Evolutionary conservation across 768 basidiomycete genomes (phyloP), one percentile per base, ranked within the genome.

Genomic region (Paxillus rubicundulus): DNA sequence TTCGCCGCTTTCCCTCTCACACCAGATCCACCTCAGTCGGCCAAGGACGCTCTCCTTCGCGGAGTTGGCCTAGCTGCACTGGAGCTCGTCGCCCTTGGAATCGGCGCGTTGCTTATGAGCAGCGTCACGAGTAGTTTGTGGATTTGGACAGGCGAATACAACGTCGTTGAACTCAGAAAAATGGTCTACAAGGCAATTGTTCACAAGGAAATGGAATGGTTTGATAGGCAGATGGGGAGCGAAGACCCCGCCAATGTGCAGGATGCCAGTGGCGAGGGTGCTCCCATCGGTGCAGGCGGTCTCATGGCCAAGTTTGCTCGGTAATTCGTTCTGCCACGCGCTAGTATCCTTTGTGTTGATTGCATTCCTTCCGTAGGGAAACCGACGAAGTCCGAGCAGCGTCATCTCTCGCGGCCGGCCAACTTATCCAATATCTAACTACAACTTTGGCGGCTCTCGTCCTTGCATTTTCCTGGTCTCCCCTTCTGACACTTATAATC

Each of bases 331-430:
- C 17, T 32, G 18, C 37, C 39, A 33, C 37, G 17, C 13, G 13
- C 0, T 6, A 3, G 28, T 17, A 2, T 5, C 4, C 10, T 32
- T 45, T 45, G 27, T 57, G 47, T 47, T 60, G 5, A 40, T 42
- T 5, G 58, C 9, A 66, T 24, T 33, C 53, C 44, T 51, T 32
- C 5, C 2, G 40, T 62, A 98, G 94, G 58, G 96, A 98, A 71
- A 97, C 95, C 7, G 93, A 98, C 70, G 91, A 97, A 56, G 88
- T 97, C 40, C 85, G 96, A 38, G 76, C 84, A 54, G 95, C 92
- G 1, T 82, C 86, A 13, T 90, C 92, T 2, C 79, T 92, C 36
- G 86, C 87, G 13, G 76, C 86, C 21, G 94, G 93, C 21, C 79
- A 83, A 58, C 66, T 90, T 53, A 63, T 98, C 40, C 92, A 95